These are phyloP conservation scores for Syncephalastrum sp. DNA, from an alignment of 371 early-diverging fungal species.

Conservation along the genomic window DNA sequence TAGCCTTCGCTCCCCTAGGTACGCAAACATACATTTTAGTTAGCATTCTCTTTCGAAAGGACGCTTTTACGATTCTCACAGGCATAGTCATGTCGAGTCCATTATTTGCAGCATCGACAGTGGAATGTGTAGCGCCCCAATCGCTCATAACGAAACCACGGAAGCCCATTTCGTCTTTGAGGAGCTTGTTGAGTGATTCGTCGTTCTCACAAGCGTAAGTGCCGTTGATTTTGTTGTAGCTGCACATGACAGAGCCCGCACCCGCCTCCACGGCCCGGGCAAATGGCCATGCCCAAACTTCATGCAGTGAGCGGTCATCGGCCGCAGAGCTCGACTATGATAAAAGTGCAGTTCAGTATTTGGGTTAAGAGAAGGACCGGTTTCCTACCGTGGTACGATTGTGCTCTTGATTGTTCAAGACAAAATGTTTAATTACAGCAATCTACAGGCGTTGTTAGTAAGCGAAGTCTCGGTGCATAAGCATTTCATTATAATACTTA, in stretches of 20 bases:
- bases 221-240: slow-evolving; percentile 40
- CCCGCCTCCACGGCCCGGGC: slow-evolving; percentile 42
- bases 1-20: slow-evolving; percentile 4
- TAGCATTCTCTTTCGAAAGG: slow-evolving; percentile 5
- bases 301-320: slow-evolving; percentile 50
- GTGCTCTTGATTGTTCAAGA: slow-evolving; percentile 49
- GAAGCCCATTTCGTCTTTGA: slow-evolving; percentile 53
- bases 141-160: slow-evolving; percentile 23
- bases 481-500: slow-evolving; percentile 9
- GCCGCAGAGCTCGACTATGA: slow-evolving; percentile 19
- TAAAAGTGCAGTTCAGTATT: neutral
- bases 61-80: slow-evolving; percentile 22
- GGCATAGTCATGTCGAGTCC: slow-evolving; percentile 49
- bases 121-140: slow-evolving; percentile 16
- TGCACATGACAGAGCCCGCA: slow-evolving; percentile 46
- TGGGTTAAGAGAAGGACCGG: neutral
- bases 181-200: slow-evolving; percentile 34
- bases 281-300: slow-evolving; percentile 51
- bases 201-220: slow-evolving; percentile 51
- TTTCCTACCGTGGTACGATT: slow-evolving; percentile 12
- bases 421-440: slow-evolving; percentile 50
- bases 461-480: neutral
- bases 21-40: slow-evolving; percentile 3
- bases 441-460: slow-evolving; percentile 15
- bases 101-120: slow-evolving; percentile 24